Base-by-base conservation (phyloP, 2,329 filamentous ascomycete species). In the Gliomastix tumulicola region DNA sequence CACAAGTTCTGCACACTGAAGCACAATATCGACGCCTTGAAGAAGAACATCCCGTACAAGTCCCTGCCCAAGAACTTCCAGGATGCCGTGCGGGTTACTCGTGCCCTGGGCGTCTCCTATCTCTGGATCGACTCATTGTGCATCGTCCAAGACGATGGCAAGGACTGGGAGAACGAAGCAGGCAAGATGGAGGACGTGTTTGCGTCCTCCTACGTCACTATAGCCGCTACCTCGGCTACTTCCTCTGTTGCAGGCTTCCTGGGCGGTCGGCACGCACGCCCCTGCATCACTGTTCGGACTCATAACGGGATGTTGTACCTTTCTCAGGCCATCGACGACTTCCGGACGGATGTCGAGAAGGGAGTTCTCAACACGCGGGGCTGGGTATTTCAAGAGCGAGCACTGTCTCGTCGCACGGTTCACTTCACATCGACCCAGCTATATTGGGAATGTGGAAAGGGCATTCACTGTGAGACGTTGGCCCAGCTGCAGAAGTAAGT, bases 61-160 rank as follows among this genome's bases (percentile, higher is more conserved):
- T 16, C 15, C 16, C 21, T 36, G 22, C 22, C 34, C 5, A 15
- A 5, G 8, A 36, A 15, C 19, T 36, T 36, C 18, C 22, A 21
- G 16, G 34, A 36, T 21, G 34, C 21, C 16, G 16, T 36, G 12
- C 11, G n/a, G 13, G 15, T 36, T 7, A 7, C 34, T 21, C n/a
- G 49, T 18, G 35, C 41, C 3, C 13, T 52, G 3, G 44, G 47
- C 1, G 42, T 52, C 13, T 41, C 21, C 0, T 54, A 54, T 25
- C 10, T 53, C 4, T 53, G 50, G 50, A 51, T 53, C 31, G 49
- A 53, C 11, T 49, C 50, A 0, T 40, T 53, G 3, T 54, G 50
- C 4, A 53, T 54, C 7, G 33, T 54, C 10, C 52, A 55, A 28
- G 46, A 50, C 23, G 49, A 51, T 12, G 37, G 4, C 0, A 15